These are phyloP conservation scores for Aotearoamyces nothofagi DNA, from an alignment of 2,329 filamentous ascomycete species.

Conservation along the genomic window DNA sequence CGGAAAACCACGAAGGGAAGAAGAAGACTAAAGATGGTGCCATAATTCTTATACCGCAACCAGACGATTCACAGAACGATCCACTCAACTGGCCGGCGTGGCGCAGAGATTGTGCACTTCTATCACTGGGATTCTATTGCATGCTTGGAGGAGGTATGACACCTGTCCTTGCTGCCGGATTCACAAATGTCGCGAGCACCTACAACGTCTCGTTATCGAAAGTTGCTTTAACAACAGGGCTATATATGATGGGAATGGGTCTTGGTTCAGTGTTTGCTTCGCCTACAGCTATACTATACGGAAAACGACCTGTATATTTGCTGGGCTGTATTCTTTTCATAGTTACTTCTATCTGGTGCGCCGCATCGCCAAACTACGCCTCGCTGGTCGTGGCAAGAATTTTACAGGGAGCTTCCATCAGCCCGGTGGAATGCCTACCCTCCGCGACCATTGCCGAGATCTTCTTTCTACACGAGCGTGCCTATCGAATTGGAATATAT, in stretches of 20 bases:
- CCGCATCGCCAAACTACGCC: constrained; percentile 62
- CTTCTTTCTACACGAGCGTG: constrained; percentile 87
- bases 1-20: constrained; percentile 24
- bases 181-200: constrained; percentile 58
- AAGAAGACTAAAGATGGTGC: constrained; percentile 71
- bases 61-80: constrained; percentile 80
- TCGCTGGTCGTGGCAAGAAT: constrained; percentile 72
- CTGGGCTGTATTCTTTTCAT: constrained; percentile 65
- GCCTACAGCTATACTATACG: constrained; percentile 80
- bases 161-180: constrained; percentile 77
- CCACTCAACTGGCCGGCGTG: constrained; percentile 82
- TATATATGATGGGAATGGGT: constrained; percentile 90
- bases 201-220: constrained; percentile 52
- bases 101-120: constrained; percentile 63
- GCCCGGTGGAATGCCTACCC: constrained; percentile 81
- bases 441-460: constrained; percentile 93
- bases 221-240: constrained; percentile 75
- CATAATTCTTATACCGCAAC: constrained; percentile 83
- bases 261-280: constrained; percentile 72
- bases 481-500: constrained; percentile 87
- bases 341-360: constrained; percentile 68
- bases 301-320: constrained; percentile 85
- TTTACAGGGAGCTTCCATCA: constrained; percentile 77
- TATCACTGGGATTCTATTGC: constrained; percentile 82
- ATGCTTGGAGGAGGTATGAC: constrained; percentile 91